phyloP scores from a whole-genome alignment of 495 filamentous ascomycete species.

The Bombardia bombarda region DNA sequence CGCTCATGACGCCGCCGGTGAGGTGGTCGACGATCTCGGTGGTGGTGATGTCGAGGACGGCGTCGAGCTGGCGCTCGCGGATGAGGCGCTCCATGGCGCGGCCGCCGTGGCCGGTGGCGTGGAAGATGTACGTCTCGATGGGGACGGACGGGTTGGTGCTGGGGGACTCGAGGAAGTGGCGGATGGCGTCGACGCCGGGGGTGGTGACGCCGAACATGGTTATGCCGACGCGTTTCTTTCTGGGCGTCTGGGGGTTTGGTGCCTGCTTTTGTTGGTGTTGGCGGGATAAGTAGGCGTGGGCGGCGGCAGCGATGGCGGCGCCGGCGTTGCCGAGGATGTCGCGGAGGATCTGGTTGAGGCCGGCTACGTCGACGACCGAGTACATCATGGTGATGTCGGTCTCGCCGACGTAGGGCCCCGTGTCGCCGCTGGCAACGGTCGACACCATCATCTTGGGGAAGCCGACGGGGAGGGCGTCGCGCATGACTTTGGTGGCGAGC shows the following conservation, averaged over 20 bases:
- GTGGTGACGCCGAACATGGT: conserved; percentile 75
- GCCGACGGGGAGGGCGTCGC: conserved; percentile 47
- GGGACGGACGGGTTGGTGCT: background rate
- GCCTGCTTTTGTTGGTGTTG: background rate
- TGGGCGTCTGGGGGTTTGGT: background rate
- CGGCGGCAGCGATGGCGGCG: conserved; percentile 50
- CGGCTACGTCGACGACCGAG: conserved; percentile 61
- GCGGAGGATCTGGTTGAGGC: conserved; percentile 48
- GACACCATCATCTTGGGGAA: conserved; percentile 64
- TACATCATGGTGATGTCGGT: conserved; percentile 65
- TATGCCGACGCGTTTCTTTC: conserved; percentile 45
- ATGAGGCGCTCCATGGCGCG: conserved; percentile 59
- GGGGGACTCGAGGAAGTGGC: conserved; percentile 39
- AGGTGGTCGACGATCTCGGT: conserved; percentile 58
- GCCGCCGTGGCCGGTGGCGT: conserved; percentile 61
- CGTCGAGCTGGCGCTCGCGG: conserved; percentile 44
- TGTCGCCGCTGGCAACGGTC: conserved; percentile 58
- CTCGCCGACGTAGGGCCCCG: conserved; percentile 50
- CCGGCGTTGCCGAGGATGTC: conserved; percentile 54
- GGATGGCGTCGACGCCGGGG: conserved; percentile 44
- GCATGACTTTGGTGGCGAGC: conserved; percentile 50
- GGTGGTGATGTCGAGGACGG: conserved; percentile 60
- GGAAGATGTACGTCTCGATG: conserved; percentile 54
- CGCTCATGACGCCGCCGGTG: conserved; percentile 53
- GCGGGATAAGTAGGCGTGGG: conserved; percentile 24